Evolutionary conservation across 148 eudicot species (phyloP), one percentile per base, ranked within the genome.

Genomic region (Camellia japonica): DNA sequence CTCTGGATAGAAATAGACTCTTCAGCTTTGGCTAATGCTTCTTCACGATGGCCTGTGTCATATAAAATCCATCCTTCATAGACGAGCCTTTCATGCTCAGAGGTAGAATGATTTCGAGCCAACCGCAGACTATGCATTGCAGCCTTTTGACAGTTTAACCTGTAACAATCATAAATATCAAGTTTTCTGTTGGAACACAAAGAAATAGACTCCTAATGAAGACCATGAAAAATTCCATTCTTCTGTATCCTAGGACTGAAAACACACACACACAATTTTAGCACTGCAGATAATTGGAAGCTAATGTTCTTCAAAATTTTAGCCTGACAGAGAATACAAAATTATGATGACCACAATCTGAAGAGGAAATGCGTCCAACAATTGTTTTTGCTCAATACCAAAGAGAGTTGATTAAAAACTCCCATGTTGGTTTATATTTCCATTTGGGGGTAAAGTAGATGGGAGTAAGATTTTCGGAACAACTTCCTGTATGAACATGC

Each of bases 11-110:
- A 81, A 80, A 94, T 88, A 7, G 98, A 92, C 80, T 90, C 94
- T 81, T 92, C 97, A 38, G 98, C 94, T 88, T 92, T 94, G 60
- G 87, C 87, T 84, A 94, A 84, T 46, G 94, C 98, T 87, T 94
- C 97, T 84, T 89, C 93, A 43, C 94, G 93, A 77, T 94, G 97
- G 66, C 98, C 98, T 6, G 97, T 94, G 76, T 94, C 98, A 81
- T 92, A 94, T 80, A 94, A 83, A 76, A 94, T 87, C 98, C 97
- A 92, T 77, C 97, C 97, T 87, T 94, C 97, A 76, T 94, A 94
- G 62, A 94, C 93, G 73, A 94, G 92, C 75, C 87, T 90, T 85
- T 94, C 98, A 70, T 90, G 97, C 71, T 92, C 93, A 76, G 92
- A 90, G 51, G 87, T 74, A 47, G 98, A 87, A 80, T 88, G 85